A percentile compares a stretch with the other conserved stretches of the same genome.
Evolutionary conservation across 169 alveolate genomes (phyloP).

Genomic region (Cryptosporidium sp.): DNA sequence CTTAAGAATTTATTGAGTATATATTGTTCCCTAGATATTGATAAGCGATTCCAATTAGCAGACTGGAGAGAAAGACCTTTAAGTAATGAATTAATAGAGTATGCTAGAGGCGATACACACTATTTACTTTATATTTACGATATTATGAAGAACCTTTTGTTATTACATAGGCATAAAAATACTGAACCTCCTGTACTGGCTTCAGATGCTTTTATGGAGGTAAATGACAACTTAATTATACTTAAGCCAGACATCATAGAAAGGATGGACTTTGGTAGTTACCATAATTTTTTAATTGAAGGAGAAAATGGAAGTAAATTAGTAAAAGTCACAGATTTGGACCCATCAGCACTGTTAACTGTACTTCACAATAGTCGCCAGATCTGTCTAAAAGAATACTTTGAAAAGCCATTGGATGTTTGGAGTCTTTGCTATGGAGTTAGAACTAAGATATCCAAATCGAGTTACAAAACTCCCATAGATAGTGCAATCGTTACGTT

Average conservation of each 20-base stretch:
- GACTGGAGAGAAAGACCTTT: slow-evolving; percentile 95
- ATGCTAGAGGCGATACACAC: slow-evolving; percentile 94
- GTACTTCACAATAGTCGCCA: slow-evolving; percentile 57
- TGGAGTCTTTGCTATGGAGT: slow-evolving; percentile 25
- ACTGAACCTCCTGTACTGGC: not conserved
- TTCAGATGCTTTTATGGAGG: slow-evolving; percentile 46
- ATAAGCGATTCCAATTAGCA: slow-evolving; percentile 90
- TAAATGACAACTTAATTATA: not conserved
- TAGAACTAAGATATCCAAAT: slow-evolving; percentile 5
- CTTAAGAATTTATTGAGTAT: slow-evolving; percentile 85
- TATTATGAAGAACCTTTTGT: slow-evolving; percentile 81
- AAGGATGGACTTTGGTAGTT: not conserved
- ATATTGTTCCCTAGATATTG: slow-evolving; percentile 88
- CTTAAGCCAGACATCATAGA: not conserved
- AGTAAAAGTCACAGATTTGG: not conserved
- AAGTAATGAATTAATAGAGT: slow-evolving; percentile 86
- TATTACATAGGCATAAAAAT: slow-evolving; percentile 24
- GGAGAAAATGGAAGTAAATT: not conserved
- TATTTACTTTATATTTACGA: slow-evolving; percentile 91
- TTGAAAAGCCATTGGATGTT: slow-evolving; percentile 46
- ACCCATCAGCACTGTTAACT: slow-evolving; percentile 61
- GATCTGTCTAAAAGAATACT: slow-evolving; percentile 33
- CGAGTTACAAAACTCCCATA: slow-evolving; percentile 14
- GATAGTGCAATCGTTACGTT: slow-evolving; percentile 25
- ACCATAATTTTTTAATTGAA: not conserved